phyloP scores from a whole-genome alignment of 2,329 filamentous ascomycete species.

The Phialophora macrospora region DNA sequence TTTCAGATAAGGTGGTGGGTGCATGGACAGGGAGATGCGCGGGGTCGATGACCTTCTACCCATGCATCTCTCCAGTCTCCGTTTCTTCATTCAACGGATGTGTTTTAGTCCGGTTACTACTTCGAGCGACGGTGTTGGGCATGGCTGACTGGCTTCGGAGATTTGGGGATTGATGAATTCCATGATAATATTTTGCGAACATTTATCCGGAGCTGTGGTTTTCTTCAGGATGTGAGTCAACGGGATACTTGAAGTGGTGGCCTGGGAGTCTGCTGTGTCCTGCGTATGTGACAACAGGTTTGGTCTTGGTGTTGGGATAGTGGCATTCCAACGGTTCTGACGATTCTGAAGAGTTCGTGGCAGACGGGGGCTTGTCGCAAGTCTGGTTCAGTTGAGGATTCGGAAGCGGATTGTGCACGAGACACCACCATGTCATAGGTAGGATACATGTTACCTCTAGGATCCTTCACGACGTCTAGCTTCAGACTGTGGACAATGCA shows the following conservation, averaged over 20 bases:
- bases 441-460: neutral
- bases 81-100: neutral
- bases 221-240: neutral
- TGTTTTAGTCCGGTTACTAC: neutral
- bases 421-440: no score
- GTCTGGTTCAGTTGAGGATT: neutral
- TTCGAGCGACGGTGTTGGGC: neutral
- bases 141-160: neutral
- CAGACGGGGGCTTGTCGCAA: no score
- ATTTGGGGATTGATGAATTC: neutral
- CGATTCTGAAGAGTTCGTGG: neutral
- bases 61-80: neutral
- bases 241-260: neutral
- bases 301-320: neutral
- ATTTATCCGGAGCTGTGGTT: neutral
- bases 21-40: neutral
- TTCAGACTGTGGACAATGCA: neutral
- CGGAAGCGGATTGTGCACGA: neutral
- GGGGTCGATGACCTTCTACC: neutral
- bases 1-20: constrained; percentile 13
- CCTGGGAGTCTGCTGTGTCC: neutral
- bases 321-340: neutral
- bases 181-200: neutral
- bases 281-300: neutral
- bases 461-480: neutral